phyloP scores from a whole-genome alignment of 495 filamentous ascomycete genomes.

The Cercophora sp. region DNA sequence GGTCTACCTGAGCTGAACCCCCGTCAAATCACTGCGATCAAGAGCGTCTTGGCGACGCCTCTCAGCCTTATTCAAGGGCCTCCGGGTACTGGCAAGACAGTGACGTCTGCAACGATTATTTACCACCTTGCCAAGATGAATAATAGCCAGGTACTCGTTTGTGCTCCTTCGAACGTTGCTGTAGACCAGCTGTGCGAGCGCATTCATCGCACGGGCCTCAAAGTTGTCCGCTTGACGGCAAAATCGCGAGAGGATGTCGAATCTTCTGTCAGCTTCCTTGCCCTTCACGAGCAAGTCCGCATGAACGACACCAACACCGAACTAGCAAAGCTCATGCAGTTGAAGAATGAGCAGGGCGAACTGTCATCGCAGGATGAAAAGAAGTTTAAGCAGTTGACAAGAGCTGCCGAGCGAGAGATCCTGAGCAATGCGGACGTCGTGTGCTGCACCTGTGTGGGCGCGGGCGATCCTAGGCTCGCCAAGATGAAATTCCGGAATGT shows the following conservation, averaged over 20 bases:
- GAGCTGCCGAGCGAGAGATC: constrained; percentile 92
- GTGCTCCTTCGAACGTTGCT: constrained; percentile 96
- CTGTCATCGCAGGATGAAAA: constrained; percentile 96
- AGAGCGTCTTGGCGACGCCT: constrained; percentile 88
- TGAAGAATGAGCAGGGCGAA: constrained; percentile 90
- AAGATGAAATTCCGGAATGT: constrained; percentile 99
- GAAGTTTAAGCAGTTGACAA: constrained; percentile 91
- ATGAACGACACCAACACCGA: constrained; percentile 96
- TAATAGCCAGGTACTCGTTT: constrained; percentile 91
- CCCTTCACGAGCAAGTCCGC: constrained; percentile 93
- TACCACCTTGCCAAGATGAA: constrained; percentile 96
- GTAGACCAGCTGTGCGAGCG: constrained; percentile 98
- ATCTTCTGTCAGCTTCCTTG: constrained; percentile 90
- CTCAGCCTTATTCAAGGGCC: constrained; percentile 95
- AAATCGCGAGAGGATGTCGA: constrained; percentile 99
- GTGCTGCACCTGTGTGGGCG: constrained; percentile 98
- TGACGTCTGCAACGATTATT: constrained; percentile 98
- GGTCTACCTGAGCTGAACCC: constrained; percentile 93
- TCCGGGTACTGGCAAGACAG: constrained; percentile 96
- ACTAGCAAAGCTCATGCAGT: constrained; percentile 80
- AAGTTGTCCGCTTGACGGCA: constrained; percentile 95
- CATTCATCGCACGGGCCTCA: constrained; percentile 89
- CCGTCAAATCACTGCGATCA: constrained; percentile 95
- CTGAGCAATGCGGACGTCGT: constrained; percentile 95
- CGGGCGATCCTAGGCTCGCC: constrained; percentile 88